Evolutionary conservation across 176 grass and related monocot species (phyloP), one percentile per base, ranked within the genome.

Genomic region (Oryza australiensis): DNA sequence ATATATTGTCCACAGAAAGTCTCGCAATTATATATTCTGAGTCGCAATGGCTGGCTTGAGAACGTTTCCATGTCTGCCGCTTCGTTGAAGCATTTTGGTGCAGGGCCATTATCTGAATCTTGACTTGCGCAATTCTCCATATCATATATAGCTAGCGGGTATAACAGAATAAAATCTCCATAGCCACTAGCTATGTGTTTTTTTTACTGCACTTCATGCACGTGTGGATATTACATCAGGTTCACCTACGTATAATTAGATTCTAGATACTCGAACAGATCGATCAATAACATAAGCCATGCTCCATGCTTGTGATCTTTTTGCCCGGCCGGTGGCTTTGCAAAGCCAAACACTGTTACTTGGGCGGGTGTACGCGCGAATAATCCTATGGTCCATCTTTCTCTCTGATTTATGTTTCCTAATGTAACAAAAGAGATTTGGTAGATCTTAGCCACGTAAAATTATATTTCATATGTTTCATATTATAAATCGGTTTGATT

Each of bases 181-280:
- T 2, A 28, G 14, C 20, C 7, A 57, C 16, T 51, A 51, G 15
- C 14, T 57, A 57, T 9, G 0, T 3, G 0, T 20, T 3, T 12
- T 62, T 64, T 73, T 46, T 9, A 73, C 68, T 64, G 80, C 80
- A 14, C 9, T 63, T 64, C 18, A 38, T n/a, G 80, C 80, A 45
- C 37, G 53, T 53, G 80, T 3, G 26, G 53, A 38, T 73, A 72
- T 62, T 27, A 0, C 55, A 70, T 64, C 68, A 32, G 12, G 26
- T 40, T 0, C 6, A 12, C 57, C 20, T 24, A 53, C 49, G 6
- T 28, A 1, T 2, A 73, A 59, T 27, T 34, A 12, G 80, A 46
- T 73, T 64, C 80, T 15, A 32, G 55, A 45, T 6, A 24, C 37
- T 24, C 26, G 6, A n/a, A 63, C 11, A 9, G 0, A 2, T n/a